phyloP scores from a whole-genome alignment of 2,329 filamentous ascomycete species.

The Claviceps citrina region DNA sequence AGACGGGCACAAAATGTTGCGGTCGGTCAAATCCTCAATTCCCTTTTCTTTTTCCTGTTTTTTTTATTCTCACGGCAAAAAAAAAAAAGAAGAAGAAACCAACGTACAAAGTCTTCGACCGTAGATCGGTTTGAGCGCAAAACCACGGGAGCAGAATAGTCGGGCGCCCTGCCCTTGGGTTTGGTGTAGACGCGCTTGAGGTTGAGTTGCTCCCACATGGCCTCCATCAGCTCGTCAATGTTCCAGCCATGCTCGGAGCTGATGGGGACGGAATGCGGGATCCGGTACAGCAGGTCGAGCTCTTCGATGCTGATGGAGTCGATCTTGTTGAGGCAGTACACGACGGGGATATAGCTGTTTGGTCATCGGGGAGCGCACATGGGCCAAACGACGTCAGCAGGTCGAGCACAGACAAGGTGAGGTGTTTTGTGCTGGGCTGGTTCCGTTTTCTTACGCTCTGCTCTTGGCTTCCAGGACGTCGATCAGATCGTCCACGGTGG shows the following conservation, averaged over 20 bases:
- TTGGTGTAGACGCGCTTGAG: conserved; percentile 92
- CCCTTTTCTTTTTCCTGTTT: too few relatives aligned
- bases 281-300: conserved; percentile 86
- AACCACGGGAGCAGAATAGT: conserved; percentile 85
- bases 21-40: too few relatives aligned
- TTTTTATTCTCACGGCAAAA: too few relatives aligned
- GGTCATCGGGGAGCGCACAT: too few relatives aligned
- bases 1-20: too few relatives aligned
- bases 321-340: conserved; percentile 98
- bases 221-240: conserved; percentile 86
- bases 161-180: conserved; percentile 85
- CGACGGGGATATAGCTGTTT: conserved; percentile 84
- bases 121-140: conserved; percentile 69
- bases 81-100: too few relatives aligned
- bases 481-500: conserved; percentile 92
- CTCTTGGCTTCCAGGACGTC: conserved; percentile 90
- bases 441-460: conserved; percentile 36
- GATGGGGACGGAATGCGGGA: conserved; percentile 92
- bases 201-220: conserved; percentile 96
- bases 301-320: conserved; percentile 97
- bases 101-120: conserved; percentile 88
- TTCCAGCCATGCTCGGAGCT: conserved; percentile 98
- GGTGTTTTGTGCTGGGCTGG: too few relatives aligned
- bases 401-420: background rate
- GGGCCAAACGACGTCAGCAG: too few relatives aligned